These are phyloP conservation scores for Diddensiella caesifluorescens DNA, from an alignment of 805 yeast species.

Conservation along the genomic window DNA sequence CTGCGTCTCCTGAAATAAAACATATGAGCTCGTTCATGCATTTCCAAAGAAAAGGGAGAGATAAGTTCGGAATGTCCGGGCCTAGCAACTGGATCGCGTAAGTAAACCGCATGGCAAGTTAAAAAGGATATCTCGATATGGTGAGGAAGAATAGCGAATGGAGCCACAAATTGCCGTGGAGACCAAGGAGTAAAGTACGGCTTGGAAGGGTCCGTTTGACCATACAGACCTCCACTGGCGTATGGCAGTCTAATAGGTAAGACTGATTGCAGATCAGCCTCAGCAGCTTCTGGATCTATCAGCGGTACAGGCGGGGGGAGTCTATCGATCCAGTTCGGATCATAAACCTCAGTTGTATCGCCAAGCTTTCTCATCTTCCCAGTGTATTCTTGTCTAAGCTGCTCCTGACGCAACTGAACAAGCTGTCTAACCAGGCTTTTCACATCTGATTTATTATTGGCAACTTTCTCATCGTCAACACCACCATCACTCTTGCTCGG, in stretches of 20 bases:
- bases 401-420: constrained; percentile 26
- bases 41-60: constrained; percentile 74
- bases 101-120: constrained; percentile 93
- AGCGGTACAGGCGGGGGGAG: constrained; percentile 40
- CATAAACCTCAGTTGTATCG: constrained; percentile 37
- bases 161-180: constrained; percentile 88
- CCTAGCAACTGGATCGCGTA: constrained; percentile 95
- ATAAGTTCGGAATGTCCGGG: constrained; percentile 96
- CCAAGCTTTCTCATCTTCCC: constrained; percentile 13
- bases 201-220: constrained; percentile 70
- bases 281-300: constrained; percentile 44
- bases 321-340: constrained; percentile 47
- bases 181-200: constrained; percentile 96
- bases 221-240: constrained; percentile 70
- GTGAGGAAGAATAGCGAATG: constrained; percentile 85
- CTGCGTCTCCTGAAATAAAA: constrained; percentile 49
- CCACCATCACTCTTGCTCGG: constrained; percentile 6
- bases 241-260: constrained; percentile 63
- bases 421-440: constrained; percentile 31
- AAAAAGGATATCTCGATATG: constrained; percentile 86
- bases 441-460: constrained; percentile 24
- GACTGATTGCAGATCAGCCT: constrained; percentile 44
- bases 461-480: constrained; percentile 7
- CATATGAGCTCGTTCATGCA: constrained; percentile 93
- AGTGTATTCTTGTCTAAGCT: constrained; percentile 14